Base-by-base conservation (phyloP, 1,139 yeast genomes). In the Sugiyamaella neomexicana region DNA sequence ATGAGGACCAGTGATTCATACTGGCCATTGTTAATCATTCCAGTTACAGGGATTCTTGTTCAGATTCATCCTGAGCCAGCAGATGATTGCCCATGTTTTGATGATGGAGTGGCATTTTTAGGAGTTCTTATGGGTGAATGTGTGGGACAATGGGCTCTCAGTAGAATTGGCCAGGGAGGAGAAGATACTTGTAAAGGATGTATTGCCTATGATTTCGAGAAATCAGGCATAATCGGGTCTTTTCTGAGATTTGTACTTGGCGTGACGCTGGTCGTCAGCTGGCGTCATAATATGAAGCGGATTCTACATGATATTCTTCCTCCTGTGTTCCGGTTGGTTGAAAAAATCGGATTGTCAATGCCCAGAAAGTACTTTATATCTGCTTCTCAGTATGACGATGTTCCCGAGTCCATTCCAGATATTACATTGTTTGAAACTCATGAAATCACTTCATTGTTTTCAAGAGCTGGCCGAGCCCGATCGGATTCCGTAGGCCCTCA, bases 71-170 rank as follows among this genome's bases (percentile, higher is more conserved):
- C 91, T 0, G 84, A 82, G 58, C 98, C 99, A 0, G 85, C 88
- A 10, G 99, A 93, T 64, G 87, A 86, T 64, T 93, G 99, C 68
- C 99, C 99, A 0, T 93, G 99, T 68, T 91, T 86, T 68, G 98
- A 89, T 65, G 99, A 93, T 66, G 84, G 95, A 7, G 97, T 93
- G 17, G 96, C 98, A 2, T 93, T 93, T 64, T 75, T 90, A 54
- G 97, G 97, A 1, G 99, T 93, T 29, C 78, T 90, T 17, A 76
- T 86, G 49, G 98, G 98, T 0, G 64, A 85, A 27, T 89, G 83
- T 58, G 60, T 84, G 38, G 78, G 84, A 10, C 80, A 80, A 59
- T 81, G 85, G 79, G 16, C 37, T 2, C 29, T 37, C 29, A 32
- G 36, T 29, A 29, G 41, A 17, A 12, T 41, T 10, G 49, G 27